Evolutionary conservation across 116 monocot species (phyloP).

Genomic region (Phalaenopsis hybrid): DNA sequence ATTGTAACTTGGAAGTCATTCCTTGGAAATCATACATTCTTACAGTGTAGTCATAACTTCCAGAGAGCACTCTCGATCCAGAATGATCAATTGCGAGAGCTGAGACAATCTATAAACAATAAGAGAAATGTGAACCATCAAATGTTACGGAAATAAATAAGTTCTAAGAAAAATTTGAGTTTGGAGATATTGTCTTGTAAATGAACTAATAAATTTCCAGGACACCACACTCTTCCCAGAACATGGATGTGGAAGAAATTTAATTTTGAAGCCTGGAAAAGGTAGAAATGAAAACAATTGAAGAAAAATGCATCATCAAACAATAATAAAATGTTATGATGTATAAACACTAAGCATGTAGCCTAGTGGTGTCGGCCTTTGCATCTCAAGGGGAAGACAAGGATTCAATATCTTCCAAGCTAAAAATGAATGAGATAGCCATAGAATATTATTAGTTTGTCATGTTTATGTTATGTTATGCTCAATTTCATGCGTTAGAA

Average conservation of each 20-base stretch:
- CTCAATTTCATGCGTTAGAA: not conserved
- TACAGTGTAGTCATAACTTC: constrained; percentile 94
- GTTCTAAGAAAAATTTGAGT: not conserved
- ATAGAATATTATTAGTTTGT: not conserved
- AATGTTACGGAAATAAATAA: not conserved
- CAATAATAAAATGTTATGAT: not conserved
- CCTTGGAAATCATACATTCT: constrained; percentile 99
- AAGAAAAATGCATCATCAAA: not conserved
- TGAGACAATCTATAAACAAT: constrained; percentile 64
- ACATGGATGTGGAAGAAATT: not conserved
- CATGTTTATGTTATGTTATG: not conserved
- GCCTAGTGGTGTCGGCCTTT: too few relatives aligned
- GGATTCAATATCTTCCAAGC: not conserved
- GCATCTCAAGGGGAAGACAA: too few relatives aligned
- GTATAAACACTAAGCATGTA: not conserved
- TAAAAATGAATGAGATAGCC: not conserved
- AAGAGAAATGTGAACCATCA: not conserved
- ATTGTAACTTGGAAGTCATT: constrained; percentile 90
- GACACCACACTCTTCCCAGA: not conserved
- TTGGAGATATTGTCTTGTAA: not conserved
- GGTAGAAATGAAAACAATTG: not conserved
- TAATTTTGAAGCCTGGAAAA: not conserved
- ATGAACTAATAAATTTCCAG: not conserved
- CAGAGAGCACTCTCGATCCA: constrained; percentile 91
- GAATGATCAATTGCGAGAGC: constrained; percentile 95